Conservation (phyloP, 2,329 filamentous ascomycete genomes). For the Grosmannia penicillata region DNA sequence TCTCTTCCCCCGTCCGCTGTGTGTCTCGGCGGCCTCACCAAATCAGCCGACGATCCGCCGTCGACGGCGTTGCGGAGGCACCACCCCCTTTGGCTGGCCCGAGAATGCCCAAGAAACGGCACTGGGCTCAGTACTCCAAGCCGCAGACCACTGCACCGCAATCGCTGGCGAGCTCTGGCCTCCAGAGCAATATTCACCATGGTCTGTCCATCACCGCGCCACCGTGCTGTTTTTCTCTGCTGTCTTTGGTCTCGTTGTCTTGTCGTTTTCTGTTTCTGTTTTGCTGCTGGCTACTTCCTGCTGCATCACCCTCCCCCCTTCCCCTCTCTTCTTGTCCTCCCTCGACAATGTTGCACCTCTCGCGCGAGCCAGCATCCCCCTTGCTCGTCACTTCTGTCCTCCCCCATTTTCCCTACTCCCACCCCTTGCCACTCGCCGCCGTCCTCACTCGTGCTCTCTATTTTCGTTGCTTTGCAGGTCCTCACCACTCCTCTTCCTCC, state of each 20-base stretch:
- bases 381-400: constrained; percentile 8
- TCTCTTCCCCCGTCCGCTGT: neutral
- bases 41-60: too few species aligned
- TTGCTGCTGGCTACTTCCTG: neutral
- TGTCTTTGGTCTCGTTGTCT: neutral
- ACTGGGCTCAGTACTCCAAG: constrained; percentile 40
- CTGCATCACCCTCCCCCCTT: neutral
- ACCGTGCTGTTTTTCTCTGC: neutral
- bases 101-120: constrained; percentile 51
- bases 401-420: neutral
- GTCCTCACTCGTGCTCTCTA: neutral
- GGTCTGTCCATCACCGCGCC: constrained; percentile 7
- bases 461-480: neutral
- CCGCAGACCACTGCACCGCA: constrained; percentile 39
- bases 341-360: neutral
- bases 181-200: constrained; percentile 8
- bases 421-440: neutral
- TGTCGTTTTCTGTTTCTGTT: neutral
- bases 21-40: neutral
- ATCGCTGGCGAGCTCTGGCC: constrained; percentile 24
- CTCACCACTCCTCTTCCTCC: too few species aligned
- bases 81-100: neutral
- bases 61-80: too few species aligned
- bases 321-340: constrained; percentile 3
- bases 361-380: constrained; percentile 11